A percentile compares a stretch with the other conserved stretches of the same genome.
Conservation (phyloP, 306 rosid genomes). For the Benincasa hispida region DNA sequence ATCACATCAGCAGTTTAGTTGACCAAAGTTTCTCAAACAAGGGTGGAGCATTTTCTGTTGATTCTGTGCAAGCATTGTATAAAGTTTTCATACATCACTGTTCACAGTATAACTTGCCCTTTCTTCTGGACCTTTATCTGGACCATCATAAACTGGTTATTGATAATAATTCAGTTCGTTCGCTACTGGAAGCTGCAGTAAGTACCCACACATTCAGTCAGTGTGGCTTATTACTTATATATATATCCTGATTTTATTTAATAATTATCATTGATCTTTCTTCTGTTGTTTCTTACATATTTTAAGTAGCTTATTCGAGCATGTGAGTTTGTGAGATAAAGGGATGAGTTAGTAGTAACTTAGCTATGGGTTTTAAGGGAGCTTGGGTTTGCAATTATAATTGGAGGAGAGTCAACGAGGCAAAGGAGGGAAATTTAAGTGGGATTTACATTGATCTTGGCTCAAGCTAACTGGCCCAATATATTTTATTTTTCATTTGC, state of each 20-base stretch:
- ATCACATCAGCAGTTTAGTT: conserved; percentile 30
- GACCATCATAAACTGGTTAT: conserved; percentile 50
- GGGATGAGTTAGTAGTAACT: not conserved
- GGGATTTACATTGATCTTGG: not conserved
- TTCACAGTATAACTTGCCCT: conserved; percentile 58
- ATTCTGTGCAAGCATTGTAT: conserved; percentile 51
- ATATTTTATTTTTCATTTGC: not conserved
- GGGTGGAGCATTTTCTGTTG: conserved; percentile 14
- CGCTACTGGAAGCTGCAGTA: conserved; percentile 74
- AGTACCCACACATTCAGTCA: conserved; percentile 34
- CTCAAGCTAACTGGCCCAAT: not conserved
- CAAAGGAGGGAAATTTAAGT: not conserved
- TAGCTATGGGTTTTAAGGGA: not conserved
- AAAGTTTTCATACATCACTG: conserved; percentile 60
- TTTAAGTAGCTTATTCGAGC: not conserved
- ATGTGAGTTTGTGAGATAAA: not conserved
- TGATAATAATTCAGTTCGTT: conserved; percentile 46
- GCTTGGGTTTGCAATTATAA: not conserved
- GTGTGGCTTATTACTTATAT: conserved; percentile 10
- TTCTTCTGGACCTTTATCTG: conserved; percentile 83
- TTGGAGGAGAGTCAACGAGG: not conserved
- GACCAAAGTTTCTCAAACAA: conserved; percentile 16
- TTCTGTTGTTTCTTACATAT: not conserved
- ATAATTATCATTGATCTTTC: not conserved
- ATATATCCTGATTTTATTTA: conserved; percentile 11